Conservation (phyloP, 345 rosid species). For the Aethionema arabicum region DNA sequence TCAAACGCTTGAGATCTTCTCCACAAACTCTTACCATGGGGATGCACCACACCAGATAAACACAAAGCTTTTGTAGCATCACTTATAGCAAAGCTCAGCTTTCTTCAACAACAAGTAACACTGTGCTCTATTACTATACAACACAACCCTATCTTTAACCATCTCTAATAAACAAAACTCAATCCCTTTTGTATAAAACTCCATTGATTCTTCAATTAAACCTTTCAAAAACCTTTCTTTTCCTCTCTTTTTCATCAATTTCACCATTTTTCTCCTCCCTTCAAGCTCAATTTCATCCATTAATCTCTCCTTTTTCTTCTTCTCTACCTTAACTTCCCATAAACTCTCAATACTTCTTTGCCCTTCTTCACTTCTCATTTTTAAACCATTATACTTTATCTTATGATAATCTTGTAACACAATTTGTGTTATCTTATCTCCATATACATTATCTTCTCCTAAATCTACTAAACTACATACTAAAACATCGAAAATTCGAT, state of each 20-base stretch:
- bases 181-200: slow-evolving; percentile 52
- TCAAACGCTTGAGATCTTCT: slow-evolving; percentile 90
- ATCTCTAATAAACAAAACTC: slow-evolving; percentile 53
- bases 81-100: slow-evolving; percentile 60
- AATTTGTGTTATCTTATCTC: slow-evolving; percentile 54
- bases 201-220: slow-evolving; percentile 42
- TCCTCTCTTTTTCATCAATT: slow-evolving; percentile 57
- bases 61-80: slow-evolving; percentile 80
- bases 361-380: slow-evolving; percentile 43
- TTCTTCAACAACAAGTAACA: slow-evolving; percentile 56
- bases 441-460: slow-evolving; percentile 52
- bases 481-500: slow-evolving; percentile 48
- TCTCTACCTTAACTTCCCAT: slow-evolving; percentile 78
- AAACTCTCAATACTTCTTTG: slow-evolving; percentile 47
- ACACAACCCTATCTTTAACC: slow-evolving; percentile 62
- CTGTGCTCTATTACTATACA: slow-evolving; percentile 79
- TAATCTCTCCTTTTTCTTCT: slow-evolving; percentile 55
- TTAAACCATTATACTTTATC: slow-evolving; percentile 52
- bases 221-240: slow-evolving; percentile 59
- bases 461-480: slow-evolving; percentile 56
- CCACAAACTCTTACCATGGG: slow-evolving; percentile 81
- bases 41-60: slow-evolving; percentile 40
- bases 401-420: slow-evolving; percentile 61
- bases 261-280: slow-evolving; percentile 46
- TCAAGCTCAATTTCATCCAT: slow-evolving; percentile 56